Conservation (phyloP, 306 rosid species). For the Quercus berberidifolia region DNA sequence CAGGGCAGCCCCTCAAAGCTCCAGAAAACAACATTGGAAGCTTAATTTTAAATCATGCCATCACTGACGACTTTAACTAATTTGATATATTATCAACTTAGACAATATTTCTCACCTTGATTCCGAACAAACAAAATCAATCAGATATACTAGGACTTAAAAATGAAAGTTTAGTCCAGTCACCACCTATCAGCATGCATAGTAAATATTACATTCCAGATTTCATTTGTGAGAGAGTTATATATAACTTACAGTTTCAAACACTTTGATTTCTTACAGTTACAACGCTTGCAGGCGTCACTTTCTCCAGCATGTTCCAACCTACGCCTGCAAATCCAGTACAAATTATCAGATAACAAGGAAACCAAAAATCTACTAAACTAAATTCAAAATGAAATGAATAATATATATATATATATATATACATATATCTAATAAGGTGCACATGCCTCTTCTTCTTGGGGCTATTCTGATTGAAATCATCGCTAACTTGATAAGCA, state of each 20-base stretch:
- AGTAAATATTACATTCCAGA: neutral
- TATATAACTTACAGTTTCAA: slow-evolving; percentile 76
- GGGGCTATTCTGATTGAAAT: slow-evolving; percentile 66
- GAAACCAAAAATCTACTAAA: neutral
- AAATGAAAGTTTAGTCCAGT: no score
- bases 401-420: neutral
- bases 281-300: slow-evolving; percentile 80
- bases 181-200: neutral
- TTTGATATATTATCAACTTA: neutral
- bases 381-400: neutral
- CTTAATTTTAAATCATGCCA: neutral
- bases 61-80: neutral
- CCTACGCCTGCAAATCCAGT: slow-evolving; percentile 65
- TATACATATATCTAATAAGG: neutral
- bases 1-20: neutral
- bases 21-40: neutral
- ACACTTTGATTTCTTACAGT: slow-evolving; percentile 92
- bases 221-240: slow-evolving; percentile 10
- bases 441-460: slow-evolving; percentile 69
- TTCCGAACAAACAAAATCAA: neutral
- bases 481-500: slow-evolving; percentile 47
- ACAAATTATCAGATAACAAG: slow-evolving; percentile 23
- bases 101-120: neutral
- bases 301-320: slow-evolving; percentile 51
- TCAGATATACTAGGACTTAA: neutral